Evolutionary conservation across 495 filamentous ascomycete genomes (phyloP).

Genomic region (Bacidia rubella): DNA sequence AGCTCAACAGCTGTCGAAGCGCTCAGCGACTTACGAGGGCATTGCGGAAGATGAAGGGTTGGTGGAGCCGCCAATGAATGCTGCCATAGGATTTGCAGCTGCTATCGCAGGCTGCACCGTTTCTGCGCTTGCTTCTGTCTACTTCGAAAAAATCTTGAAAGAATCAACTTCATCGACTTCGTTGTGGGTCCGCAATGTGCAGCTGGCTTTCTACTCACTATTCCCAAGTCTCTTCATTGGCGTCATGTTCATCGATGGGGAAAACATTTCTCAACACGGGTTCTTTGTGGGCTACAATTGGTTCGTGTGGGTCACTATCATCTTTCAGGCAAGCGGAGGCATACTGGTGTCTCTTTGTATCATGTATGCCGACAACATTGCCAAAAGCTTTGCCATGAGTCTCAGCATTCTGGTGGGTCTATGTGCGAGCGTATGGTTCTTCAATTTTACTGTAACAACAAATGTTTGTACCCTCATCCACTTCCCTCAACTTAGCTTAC

Average conservation of each 20-base stretch:
- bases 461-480: slow-evolving; percentile 42
- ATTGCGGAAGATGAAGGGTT: slow-evolving; percentile 67
- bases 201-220: slow-evolving; percentile 82
- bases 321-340: slow-evolving; percentile 71
- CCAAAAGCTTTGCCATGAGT: slow-evolving; percentile 83
- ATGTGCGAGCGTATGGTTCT: slow-evolving; percentile 70
- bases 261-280: slow-evolving; percentile 65
- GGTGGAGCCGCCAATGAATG: slow-evolving; percentile 54
- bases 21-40: slow-evolving; percentile 94
- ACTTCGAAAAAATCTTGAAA: slow-evolving; percentile 91
- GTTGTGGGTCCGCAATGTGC: slow-evolving; percentile 87
- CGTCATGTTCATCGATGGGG: slow-evolving; percentile 74
- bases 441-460: slow-evolving; percentile 57
- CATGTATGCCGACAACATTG: slow-evolving; percentile 76
- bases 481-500: slow-evolving; percentile 11
- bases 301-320: slow-evolving; percentile 76
- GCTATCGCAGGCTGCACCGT: slow-evolving; percentile 63
- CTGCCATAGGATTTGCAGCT: slow-evolving; percentile 60
- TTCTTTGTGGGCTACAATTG: slow-evolving; percentile 91
- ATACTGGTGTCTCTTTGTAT: slow-evolving; percentile 72
- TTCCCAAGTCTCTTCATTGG: slow-evolving; percentile 79
- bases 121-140: slow-evolving; percentile 75
- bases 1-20: slow-evolving; percentile 38
- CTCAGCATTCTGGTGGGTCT: slow-evolving; percentile 79
- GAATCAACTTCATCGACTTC: slow-evolving; percentile 56